phyloP scores from a whole-genome alignment of 192 early-diverging fungal species.

The Tieghemiomyces parasiticus region DNA sequence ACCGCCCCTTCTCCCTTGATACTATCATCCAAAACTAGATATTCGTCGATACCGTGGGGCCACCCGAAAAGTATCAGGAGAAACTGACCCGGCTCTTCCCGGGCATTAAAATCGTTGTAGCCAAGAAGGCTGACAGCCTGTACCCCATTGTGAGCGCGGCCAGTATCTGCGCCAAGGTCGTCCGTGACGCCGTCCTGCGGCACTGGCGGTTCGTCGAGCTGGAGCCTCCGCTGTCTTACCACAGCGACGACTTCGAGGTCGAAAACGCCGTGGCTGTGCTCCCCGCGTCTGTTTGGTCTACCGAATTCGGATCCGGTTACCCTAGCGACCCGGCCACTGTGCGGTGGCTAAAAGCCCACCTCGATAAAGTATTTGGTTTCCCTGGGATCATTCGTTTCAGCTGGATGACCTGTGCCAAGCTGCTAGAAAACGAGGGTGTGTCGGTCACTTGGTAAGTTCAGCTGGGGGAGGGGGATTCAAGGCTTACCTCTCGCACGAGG shows the following conservation, averaged over 20 bases:
- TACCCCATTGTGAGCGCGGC: conserved; percentile 94
- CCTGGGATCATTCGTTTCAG: conserved; percentile 86
- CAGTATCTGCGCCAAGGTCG: conserved; percentile 87
- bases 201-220: conserved; percentile 28
- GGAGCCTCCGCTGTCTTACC: not conserved
- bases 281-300: conserved; percentile 47
- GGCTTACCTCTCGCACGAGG: not conserved
- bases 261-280: conserved; percentile 28
- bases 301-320: conserved; percentile 51
- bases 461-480: not conserved
- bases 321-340: conserved; percentile 75
- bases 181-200: conserved; percentile 22
- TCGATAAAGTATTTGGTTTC: conserved; percentile 85
- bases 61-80: conserved; percentile 66
- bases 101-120: conserved; percentile 61
- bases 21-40: conserved; percentile 39
- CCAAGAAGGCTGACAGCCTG: conserved; percentile 85
- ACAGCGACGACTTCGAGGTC: not conserved
- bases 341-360: conserved; percentile 58
- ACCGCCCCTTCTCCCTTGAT: conserved; percentile 2
- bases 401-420: conserved; percentile 74
- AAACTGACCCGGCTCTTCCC: conserved; percentile 70
- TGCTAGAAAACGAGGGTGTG: conserved; percentile 45
- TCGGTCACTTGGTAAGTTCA: conserved; percentile 36
- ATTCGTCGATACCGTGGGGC: conserved; percentile 93